Evolutionary conservation across 345 rosid species (phyloP), one percentile per base, ranked within the genome.

Genomic region (Syzygium aromaticum): DNA sequence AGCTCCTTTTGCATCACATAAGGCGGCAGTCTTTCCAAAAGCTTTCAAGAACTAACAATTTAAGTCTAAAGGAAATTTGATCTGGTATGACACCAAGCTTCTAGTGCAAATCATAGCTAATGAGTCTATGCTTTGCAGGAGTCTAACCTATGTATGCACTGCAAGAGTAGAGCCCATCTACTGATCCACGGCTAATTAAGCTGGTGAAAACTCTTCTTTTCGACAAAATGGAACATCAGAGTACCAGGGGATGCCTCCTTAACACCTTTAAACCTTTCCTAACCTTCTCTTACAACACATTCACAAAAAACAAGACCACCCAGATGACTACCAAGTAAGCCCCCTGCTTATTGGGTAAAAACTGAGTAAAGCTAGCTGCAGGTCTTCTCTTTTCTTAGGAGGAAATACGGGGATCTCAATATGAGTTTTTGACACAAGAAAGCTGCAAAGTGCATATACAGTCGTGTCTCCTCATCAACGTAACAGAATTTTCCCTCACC

Each of bases 211-310:
- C 14, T 57, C 63, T 23, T 57, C 63, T 23, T 25, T 11, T 4
- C n/a, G 13, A 25, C 63, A 57, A 25, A 57, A 5, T 57, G 28
- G n/a, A 57, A 57, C 6, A 57, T 25, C 0, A 57, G 0, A 57
- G 63, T 1, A 57, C 7, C 6, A 23, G 63, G n/a, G 63, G 28
- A 57, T 23, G 10, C 14, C 63, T 10, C 28, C 63, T 25, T 11
- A 57, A 57, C 63, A 25, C 63, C 13, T 57, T 23, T 23, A 57
- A 57, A 57, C 64, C 64, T 57, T 25, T 57, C 64, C 30, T 57
- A 57, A 57, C 28, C 15, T 57, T 4, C 28, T 57, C 63, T 57
- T 4, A 25, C 64, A 25, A 57, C 28, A 57, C 28, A 25, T 57
- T 57, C 64, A 25, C 28, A 23, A 27, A 59, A 59, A 59, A 1